A percentile compares a stretch with the other conserved stretches of the same genome.
These are phyloP conservation scores for Cutaneotrichosporon cutaneum DNA, from an alignment of 1,284 basidiomycete genomes.

Conservation along the genomic window DNA sequence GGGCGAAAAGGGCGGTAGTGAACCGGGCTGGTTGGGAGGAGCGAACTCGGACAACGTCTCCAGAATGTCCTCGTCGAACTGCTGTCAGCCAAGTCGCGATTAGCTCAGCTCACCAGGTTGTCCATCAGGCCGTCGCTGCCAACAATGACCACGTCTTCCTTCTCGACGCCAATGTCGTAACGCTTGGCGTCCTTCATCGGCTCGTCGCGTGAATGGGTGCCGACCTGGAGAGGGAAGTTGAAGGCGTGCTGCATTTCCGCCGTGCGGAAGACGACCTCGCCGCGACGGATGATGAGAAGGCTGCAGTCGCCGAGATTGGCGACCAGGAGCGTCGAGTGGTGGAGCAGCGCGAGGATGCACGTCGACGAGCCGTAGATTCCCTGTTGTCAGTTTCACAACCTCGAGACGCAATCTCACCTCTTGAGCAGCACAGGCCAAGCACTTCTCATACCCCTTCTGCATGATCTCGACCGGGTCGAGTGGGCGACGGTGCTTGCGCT, in stretches of 20 bases:
- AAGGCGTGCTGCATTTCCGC: constrained; percentile 96
- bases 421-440: constrained; percentile 52
- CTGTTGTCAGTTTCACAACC: constrained; percentile 28
- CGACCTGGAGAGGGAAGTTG: constrained; percentile 80
- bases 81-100: not conserved
- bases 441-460: constrained; percentile 60
- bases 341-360: constrained; percentile 59
- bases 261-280: constrained; percentile 78
- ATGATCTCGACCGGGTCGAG: constrained; percentile 61
- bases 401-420: constrained; percentile 42
- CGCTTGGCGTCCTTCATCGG: constrained; percentile 71
- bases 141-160: constrained; percentile 85
- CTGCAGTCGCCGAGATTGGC: constrained; percentile 92
- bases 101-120: constrained; percentile 61
- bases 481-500: constrained; percentile 25
- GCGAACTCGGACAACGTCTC: constrained; percentile 78
- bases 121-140: constrained; percentile 88
- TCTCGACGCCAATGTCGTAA: constrained; percentile 71
- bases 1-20: constrained; percentile 53
- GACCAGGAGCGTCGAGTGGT: constrained; percentile 75
- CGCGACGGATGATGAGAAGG: constrained; percentile 76
- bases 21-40: constrained; percentile 30
- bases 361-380: constrained; percentile 60
- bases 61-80: constrained; percentile 88
- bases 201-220: constrained; percentile 69